phyloP scores from a whole-genome alignment of 1,284 basidiomycete species.

The Meripilus lineatus region DNA sequence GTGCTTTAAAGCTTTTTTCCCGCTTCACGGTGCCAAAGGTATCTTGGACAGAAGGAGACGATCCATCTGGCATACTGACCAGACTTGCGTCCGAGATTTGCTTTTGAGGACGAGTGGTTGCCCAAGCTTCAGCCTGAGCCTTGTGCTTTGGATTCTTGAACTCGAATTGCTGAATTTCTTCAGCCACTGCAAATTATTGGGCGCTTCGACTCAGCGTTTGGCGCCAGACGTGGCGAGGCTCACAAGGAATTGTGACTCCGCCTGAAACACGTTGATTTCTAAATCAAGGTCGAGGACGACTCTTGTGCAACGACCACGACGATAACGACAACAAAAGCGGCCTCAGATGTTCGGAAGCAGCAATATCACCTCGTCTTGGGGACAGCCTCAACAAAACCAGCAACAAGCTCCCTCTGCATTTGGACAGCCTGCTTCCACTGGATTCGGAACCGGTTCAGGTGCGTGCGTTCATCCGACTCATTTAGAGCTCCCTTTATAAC shows the following conservation, averaged over 20 bases:
- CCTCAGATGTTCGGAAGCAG: slow-evolving; percentile 51
- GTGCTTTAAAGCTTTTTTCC: slow-evolving; percentile 80
- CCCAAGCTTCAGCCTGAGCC: no score
- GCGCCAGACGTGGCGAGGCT: no score
- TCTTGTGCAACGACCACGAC: slow-evolving; percentile 22
- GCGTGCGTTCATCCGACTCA: slow-evolving; percentile 28
- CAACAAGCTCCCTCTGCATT: slow-evolving; percentile 40
- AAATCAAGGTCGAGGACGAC: slow-evolving; percentile 4
- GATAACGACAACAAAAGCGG: slow-evolving; percentile 15
- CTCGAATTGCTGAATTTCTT: no score
- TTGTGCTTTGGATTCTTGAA: no score
- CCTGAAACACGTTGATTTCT: background rate
- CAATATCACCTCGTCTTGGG: slow-evolving; percentile 55
- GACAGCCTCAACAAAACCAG: slow-evolving; percentile 50
- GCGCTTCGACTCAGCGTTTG: no score
- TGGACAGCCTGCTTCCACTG: slow-evolving; percentile 36
- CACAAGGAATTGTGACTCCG: no score
- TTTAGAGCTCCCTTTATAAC: slow-evolving; percentile 27
- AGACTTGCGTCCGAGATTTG: slow-evolving; percentile 1
- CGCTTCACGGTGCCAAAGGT: slow-evolving; percentile 86
- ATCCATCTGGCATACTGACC: slow-evolving; percentile 31
- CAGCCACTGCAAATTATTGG: no score
- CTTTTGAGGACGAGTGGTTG: no score
- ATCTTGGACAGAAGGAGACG: slow-evolving; percentile 17
- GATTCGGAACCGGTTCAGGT: slow-evolving; percentile 41